Conservation (phyloP, 2,329 filamentous ascomycete species). For the Hortaea werneckii region DNA sequence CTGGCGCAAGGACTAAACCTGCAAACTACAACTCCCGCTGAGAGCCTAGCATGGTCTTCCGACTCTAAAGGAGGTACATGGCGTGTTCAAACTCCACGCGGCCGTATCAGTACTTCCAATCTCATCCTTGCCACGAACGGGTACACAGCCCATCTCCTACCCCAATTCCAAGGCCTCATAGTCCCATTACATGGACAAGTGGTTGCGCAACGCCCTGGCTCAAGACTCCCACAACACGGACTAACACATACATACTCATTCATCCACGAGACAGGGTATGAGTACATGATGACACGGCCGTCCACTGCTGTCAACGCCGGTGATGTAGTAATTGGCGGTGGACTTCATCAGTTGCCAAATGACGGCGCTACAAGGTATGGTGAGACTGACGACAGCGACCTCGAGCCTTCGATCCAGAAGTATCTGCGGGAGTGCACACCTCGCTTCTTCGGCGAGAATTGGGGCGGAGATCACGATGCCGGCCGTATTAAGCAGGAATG, state of each 20-base stretch:
- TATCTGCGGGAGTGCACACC: slow-evolving; percentile 37
- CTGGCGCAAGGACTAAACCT: slow-evolving; percentile 39
- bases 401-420: slow-evolving; percentile 42
- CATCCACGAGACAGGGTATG: slow-evolving; percentile 51
- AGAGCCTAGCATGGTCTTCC: background rate
- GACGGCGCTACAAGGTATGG: slow-evolving; percentile 42
- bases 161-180: slow-evolving; percentile 19
- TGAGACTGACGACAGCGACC: slow-evolving; percentile 45
- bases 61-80: slow-evolving; percentile 3
- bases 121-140: slow-evolving; percentile 22
- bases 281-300: slow-evolving; percentile 55
- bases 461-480: slow-evolving; percentile 22
- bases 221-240: slow-evolving; percentile 25
- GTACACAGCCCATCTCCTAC: slow-evolving; percentile 17
- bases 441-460: slow-evolving; percentile 42
- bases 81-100: slow-evolving; percentile 15
- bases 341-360: slow-evolving; percentile 32
- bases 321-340: slow-evolving; percentile 55
- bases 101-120: slow-evolving; percentile 15
- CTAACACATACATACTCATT: slow-evolving; percentile 50
- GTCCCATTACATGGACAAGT: slow-evolving; percentile 33
- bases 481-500: slow-evolving; percentile 31
- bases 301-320: slow-evolving; percentile 35
- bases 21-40: slow-evolving; percentile 43
- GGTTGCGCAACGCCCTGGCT: slow-evolving; percentile 28